A percentile compares a stretch with the other conserved stretches of the same genome.
Evolutionary conservation across 2,329 filamentous ascomycete genomes (phyloP).

Genomic region (Corinectria fuckeliana): DNA sequence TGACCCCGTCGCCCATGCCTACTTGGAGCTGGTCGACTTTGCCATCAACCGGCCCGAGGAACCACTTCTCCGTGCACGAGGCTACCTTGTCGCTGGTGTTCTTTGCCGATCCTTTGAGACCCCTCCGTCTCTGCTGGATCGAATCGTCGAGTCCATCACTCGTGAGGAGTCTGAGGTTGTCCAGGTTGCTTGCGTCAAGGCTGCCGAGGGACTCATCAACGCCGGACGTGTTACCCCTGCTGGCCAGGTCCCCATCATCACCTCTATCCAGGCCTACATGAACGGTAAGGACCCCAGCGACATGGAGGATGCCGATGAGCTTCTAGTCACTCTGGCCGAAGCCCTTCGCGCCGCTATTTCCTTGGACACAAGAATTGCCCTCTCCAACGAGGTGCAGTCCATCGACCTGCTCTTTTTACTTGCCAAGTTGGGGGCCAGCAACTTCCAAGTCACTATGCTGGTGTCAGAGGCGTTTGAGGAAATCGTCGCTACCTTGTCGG

Average conservation of each 20-base stretch:
- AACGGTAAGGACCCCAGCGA: constrained; percentile 81
- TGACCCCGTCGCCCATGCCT: constrained; percentile 71
- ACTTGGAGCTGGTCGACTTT: constrained; percentile 81
- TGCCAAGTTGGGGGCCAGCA: constrained; percentile 85
- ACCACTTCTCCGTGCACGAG: constrained; percentile 82
- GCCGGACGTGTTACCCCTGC: constrained; percentile 58
- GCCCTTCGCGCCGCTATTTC: constrained; percentile 83
- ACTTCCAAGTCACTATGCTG: constrained; percentile 88
- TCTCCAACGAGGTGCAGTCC: constrained; percentile 75
- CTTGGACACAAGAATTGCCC: constrained; percentile 76
- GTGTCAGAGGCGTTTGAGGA: constrained; percentile 93
- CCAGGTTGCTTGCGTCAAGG: constrained; percentile 88
- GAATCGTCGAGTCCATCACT: constrained; percentile 76
- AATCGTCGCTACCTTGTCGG: constrained; percentile 73
- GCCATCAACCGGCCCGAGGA: constrained; percentile 73
- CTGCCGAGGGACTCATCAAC: constrained; percentile 72
- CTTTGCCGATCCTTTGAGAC: constrained; percentile 73
- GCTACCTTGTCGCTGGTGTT: constrained; percentile 84
- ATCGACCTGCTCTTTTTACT: constrained; percentile 86
- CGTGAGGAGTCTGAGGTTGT: constrained; percentile 85
- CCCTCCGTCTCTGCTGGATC: constrained; percentile 71
- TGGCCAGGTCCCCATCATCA: constrained; percentile 66
- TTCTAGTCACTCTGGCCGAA: constrained; percentile 89
- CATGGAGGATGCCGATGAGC: constrained; percentile 86
- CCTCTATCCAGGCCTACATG: constrained; percentile 76